Conservation (phyloP, 306 rosid species). For the Canavalia gladiata region DNA sequence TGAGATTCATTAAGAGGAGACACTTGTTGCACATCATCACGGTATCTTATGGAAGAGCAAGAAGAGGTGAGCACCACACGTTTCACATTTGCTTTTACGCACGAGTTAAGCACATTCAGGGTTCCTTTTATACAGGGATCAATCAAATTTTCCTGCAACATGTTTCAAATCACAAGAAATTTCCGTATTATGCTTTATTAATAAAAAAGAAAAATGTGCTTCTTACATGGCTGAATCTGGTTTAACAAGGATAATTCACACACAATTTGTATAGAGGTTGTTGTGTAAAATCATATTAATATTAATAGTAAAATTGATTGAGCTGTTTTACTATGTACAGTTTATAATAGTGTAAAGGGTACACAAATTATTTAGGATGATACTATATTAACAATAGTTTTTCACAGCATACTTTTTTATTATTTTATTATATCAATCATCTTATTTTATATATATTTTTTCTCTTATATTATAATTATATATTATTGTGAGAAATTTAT, state of each 20-base stretch:
- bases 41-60: conserved; percentile 82
- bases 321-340: neutral
- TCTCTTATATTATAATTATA: too few relatives aligned
- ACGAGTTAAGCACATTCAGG: conserved; percentile 73
- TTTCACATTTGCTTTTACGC: conserved; percentile 69
- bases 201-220: neutral
- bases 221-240: neutral
- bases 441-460: too few relatives aligned
- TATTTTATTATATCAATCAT: too few relatives aligned
- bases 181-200: neutral
- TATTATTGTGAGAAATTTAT: too few relatives aligned
- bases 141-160: conserved; percentile 65
- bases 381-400: too few relatives aligned
- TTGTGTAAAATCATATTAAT: neutral
- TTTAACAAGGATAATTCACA: neutral
- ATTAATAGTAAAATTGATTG: neutral
- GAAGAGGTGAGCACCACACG: conserved; percentile 85
- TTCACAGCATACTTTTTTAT: too few relatives aligned
- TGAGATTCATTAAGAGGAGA: conserved; percentile 82
- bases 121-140: conserved; percentile 82
- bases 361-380: neutral
- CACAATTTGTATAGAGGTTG: neutral
- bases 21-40: conserved; percentile 60
- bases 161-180: conserved; percentile 1
- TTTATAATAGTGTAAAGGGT: neutral